phyloP scores from a whole-genome alignment of 495 filamentous ascomycete genomes.

The Xylaria flabelliformis region DNA sequence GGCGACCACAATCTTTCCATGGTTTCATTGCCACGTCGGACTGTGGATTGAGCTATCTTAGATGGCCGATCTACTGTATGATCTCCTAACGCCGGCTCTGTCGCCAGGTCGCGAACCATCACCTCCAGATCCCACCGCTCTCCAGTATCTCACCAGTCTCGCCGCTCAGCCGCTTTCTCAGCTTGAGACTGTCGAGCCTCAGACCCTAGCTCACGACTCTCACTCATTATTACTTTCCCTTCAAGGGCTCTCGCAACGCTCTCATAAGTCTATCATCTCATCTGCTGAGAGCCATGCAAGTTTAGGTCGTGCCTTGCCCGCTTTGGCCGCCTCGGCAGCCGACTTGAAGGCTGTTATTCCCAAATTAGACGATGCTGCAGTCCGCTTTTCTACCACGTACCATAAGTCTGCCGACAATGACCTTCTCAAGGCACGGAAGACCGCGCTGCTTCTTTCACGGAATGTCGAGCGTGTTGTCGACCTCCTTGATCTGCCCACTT shows the following conservation, averaged over 20 bases:
- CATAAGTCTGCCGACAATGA: constrained; percentile 72
- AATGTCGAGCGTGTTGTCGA: constrained; percentile 92
- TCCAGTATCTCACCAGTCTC: constrained; percentile 80
- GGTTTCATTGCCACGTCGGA: not conserved
- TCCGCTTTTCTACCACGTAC: constrained; percentile 83
- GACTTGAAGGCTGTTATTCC: constrained; percentile 76
- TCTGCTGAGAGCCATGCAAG: constrained; percentile 79
- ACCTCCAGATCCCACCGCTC: constrained; percentile 70
- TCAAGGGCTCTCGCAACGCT: constrained; percentile 87
- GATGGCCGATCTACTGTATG: constrained; percentile 76
- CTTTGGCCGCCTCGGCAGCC: constrained; percentile 66
- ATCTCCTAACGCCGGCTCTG: constrained; percentile 61
- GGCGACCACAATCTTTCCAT: not conserved
- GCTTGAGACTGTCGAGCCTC: constrained; percentile 75
- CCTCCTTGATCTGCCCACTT: constrained; percentile 86
- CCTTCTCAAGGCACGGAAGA: constrained; percentile 75
- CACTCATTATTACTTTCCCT: constrained; percentile 86
- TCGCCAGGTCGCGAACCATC: constrained; percentile 57
- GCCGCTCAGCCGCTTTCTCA: constrained; percentile 79
- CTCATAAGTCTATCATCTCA: constrained; percentile 84
- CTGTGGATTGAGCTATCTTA: not conserved
- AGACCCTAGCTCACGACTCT: constrained; percentile 78
- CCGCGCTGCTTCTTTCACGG: constrained; percentile 81
- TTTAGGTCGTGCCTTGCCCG: constrained; percentile 69
- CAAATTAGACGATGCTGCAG: constrained; percentile 76